Conservation (phyloP, 345 rosid species). For the Salix udensis region DNA sequence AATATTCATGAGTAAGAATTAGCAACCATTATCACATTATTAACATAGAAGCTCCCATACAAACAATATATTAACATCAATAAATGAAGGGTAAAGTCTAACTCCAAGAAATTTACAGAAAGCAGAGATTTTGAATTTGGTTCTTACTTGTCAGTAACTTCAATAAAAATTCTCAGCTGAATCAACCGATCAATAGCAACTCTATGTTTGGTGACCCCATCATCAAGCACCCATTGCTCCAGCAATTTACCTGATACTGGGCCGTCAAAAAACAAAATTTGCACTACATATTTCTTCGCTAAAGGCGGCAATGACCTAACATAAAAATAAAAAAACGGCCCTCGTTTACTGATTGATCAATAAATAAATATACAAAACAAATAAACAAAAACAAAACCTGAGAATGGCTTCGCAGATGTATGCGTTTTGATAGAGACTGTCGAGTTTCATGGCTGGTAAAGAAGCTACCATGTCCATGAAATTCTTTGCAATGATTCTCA, state of each 20-base stretch:
- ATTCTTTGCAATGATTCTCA: slow-evolving; percentile 79
- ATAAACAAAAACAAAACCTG: slow-evolving; percentile 40
- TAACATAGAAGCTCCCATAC: no score
- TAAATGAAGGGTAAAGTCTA: background rate
- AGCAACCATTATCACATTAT: no score
- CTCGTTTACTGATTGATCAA: background rate
- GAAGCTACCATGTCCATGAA: slow-evolving; percentile 99
- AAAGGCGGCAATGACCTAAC: slow-evolving; percentile 82
- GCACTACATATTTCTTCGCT: slow-evolving; percentile 81
- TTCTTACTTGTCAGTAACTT: slow-evolving; percentile 47
- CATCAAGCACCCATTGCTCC: slow-evolving; percentile 79
- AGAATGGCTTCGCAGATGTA: slow-evolving; percentile 94
- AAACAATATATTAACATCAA: no score
- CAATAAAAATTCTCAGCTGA: slow-evolving; percentile 61
- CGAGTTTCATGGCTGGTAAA: slow-evolving; percentile 79
- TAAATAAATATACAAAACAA: background rate
- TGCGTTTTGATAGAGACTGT: slow-evolving; percentile 65
- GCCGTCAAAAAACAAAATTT: slow-evolving; percentile 56
- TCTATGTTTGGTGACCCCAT: slow-evolving; percentile 67
- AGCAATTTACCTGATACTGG: slow-evolving; percentile 47
- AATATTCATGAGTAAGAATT: background rate
- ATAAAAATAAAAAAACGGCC: background rate
- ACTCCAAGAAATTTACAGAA: background rate
- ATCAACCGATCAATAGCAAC: slow-evolving; percentile 75
- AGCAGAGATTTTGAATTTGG: no score